Evolutionary conservation across 345 rosid species (phyloP).

Genomic region (Isatis tinctoria): DNA sequence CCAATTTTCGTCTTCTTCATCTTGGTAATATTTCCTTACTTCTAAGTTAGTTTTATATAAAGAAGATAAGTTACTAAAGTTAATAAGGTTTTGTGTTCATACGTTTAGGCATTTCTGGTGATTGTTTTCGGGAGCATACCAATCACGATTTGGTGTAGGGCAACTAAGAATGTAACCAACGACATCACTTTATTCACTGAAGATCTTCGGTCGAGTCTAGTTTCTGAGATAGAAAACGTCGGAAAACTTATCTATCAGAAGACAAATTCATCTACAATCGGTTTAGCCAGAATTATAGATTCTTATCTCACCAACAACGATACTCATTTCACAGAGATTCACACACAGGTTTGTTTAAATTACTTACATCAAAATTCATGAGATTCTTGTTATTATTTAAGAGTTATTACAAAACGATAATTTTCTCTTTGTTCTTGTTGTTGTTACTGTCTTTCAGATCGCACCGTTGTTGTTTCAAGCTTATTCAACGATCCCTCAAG

Average conservation of each 20-base stretch:
- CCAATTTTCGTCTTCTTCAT: not conserved
- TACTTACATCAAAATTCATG: not conserved
- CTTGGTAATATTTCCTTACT: not conserved
- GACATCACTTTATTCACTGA: not conserved
- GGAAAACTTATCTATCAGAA: not conserved
- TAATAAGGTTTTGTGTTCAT: not conserved
- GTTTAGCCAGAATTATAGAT: constrained; percentile 25
- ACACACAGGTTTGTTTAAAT: constrained; percentile 18
- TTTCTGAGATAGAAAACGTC: constrained; percentile 20
- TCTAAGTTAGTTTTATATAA: not conserved
- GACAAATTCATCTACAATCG: not conserved
- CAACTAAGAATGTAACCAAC: constrained; percentile 1
- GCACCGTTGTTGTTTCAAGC: constrained; percentile 26
- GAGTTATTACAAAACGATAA: not conserved
- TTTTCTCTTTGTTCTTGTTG: not conserved
- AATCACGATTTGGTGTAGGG: constrained; percentile 8
- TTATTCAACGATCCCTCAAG: constrained; percentile 23
- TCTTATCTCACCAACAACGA: constrained; percentile 5
- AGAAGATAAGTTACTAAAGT: not conserved
- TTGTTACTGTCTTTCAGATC: constrained; percentile 1
- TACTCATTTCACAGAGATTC: constrained; percentile 4
- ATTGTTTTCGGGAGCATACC: constrained; percentile 4
- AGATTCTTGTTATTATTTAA: not conserved
- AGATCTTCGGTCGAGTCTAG: constrained; percentile 16
- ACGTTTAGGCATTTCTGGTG: not conserved